These are phyloP conservation scores for Allantophomopsis cytisporea DNA, from an alignment of 2,329 filamentous ascomycete species.

Conservation along the genomic window DNA sequence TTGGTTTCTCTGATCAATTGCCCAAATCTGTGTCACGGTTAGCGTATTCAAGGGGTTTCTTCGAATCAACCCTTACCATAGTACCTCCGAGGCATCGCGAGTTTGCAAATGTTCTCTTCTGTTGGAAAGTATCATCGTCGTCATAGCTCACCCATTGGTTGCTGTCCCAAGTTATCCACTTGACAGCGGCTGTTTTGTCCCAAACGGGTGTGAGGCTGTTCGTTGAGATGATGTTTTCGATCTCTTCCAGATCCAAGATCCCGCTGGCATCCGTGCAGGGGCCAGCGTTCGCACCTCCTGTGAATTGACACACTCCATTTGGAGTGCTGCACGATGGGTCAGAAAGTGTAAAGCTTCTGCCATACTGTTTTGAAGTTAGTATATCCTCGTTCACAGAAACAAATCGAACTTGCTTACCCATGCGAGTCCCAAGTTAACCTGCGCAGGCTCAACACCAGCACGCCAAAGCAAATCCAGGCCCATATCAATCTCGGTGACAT, in stretches of 20 bases:
- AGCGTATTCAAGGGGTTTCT: too few relatives aligned
- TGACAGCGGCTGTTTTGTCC: slow-evolving; percentile 12
- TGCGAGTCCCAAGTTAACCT: slow-evolving; percentile 27
- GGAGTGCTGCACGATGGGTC: slow-evolving; percentile 7
- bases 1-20: slow-evolving; percentile 5
- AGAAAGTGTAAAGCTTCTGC: slow-evolving; percentile 3
- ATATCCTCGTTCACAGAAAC: too few relatives aligned
- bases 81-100: slow-evolving; percentile 12
- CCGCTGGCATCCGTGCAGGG: slow-evolving; percentile 14
- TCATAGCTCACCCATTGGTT: slow-evolving; percentile 20
- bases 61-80: too few relatives aligned
- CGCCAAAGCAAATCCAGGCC: slow-evolving; percentile 29
- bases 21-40: slow-evolving; percentile 7
- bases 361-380: slow-evolving; percentile 2
- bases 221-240: slow-evolving; percentile 16
- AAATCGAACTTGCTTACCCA: slow-evolving; percentile 12
- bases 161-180: slow-evolving; percentile 9
- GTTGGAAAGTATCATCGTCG: slow-evolving; percentile 14
- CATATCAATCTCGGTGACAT: slow-evolving; percentile 28
- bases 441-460: slow-evolving; percentile 21
- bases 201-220: slow-evolving; percentile 7
- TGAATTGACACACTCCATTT: slow-evolving; percentile 7
- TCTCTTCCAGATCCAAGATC: slow-evolving; percentile 22
- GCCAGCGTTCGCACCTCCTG: slow-evolving; percentile 10
- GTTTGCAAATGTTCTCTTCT: slow-evolving; percentile 14